Conservation (phyloP, 2,329 filamentous ascomycete genomes). For the Bretziella fagacearum region DNA sequence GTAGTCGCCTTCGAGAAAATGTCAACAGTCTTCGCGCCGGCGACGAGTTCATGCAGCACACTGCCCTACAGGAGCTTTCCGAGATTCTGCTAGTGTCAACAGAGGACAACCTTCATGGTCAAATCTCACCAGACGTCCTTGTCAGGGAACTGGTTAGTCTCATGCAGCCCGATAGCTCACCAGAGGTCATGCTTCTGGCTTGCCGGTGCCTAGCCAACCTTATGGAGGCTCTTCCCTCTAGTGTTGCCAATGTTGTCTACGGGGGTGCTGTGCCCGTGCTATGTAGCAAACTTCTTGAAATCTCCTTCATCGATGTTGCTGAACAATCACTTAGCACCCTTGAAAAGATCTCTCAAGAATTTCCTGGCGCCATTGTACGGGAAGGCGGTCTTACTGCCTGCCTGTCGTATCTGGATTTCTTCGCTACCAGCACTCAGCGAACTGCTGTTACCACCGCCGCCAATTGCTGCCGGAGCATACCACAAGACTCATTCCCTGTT, state of each 20-base stretch:
- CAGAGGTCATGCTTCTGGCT: constrained; percentile 91
- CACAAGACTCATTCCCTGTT: constrained; percentile 79
- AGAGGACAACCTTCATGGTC: constrained; percentile 86
- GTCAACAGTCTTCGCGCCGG: constrained; percentile 61
- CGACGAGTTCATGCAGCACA: constrained; percentile 76
- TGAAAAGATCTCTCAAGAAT: constrained; percentile 94
- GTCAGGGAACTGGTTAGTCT: constrained; percentile 84
- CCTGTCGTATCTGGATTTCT: constrained; percentile 90
- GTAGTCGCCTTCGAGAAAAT: constrained; percentile 61
- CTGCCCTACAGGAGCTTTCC: constrained; percentile 82
- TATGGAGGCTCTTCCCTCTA: constrained; percentile 89
- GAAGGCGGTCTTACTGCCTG: constrained; percentile 94
- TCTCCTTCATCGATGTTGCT: constrained; percentile 90
- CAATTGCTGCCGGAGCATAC: constrained; percentile 95
- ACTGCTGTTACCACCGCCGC: constrained; percentile 94
- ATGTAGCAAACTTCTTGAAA: constrained; percentile 88
- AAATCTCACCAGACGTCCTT: constrained; percentile 86
- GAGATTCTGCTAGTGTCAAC: constrained; percentile 89
- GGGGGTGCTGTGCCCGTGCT: constrained; percentile 89
- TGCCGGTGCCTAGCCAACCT: constrained; percentile 91
- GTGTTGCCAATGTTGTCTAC: constrained; percentile 90
- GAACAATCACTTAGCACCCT: constrained; percentile 93
- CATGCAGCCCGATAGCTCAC: constrained; percentile 80
- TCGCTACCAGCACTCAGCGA: constrained; percentile 88
- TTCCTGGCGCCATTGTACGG: constrained; percentile 83